phyloP scores from a whole-genome alignment of 2,329 filamentous ascomycete species.

The Elsinoe arachidis region DNA sequence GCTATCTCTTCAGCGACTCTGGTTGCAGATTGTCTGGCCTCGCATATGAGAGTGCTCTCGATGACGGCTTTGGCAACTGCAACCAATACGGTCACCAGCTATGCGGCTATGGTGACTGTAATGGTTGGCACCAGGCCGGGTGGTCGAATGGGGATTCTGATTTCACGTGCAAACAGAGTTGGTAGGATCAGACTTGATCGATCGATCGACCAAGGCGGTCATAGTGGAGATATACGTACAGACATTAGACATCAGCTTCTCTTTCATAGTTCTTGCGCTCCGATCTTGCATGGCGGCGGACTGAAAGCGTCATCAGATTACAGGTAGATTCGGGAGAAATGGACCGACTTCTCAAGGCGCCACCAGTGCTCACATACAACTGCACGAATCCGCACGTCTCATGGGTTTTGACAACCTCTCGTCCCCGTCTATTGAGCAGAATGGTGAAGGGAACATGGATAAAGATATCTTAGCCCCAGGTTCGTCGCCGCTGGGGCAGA shows the following conservation, averaged over 20 bases:
- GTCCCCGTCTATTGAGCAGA: too few species aligned
- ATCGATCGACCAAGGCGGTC: not conserved
- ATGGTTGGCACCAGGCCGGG: not conserved
- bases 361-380: too few species aligned
- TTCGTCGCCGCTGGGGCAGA: too few species aligned
- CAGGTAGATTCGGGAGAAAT: too few species aligned
- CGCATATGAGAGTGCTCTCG: not conserved
- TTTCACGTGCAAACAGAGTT: not conserved
- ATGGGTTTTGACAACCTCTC: too few species aligned
- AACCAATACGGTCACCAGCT: not conserved
- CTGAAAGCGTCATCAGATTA: too few species aligned
- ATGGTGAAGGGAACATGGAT: too few species aligned
- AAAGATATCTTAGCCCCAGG: too few species aligned
- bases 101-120: not conserved
- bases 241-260: not conserved
- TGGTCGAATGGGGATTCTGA: not conserved
- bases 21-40: not conserved
- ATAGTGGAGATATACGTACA: not conserved
- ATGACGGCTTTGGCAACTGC: not conserved
- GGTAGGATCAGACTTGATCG: not conserved
- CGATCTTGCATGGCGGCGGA: too few species aligned
- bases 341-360: too few species aligned
- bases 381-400: too few species aligned
- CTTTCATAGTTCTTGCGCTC: not conserved
- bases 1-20: not conserved